A percentile compares a stretch with the other conserved stretches of the same genome.
Conservation (phyloP, 495 filamentous ascomycete species). For the Apiosordaria backusii region DNA sequence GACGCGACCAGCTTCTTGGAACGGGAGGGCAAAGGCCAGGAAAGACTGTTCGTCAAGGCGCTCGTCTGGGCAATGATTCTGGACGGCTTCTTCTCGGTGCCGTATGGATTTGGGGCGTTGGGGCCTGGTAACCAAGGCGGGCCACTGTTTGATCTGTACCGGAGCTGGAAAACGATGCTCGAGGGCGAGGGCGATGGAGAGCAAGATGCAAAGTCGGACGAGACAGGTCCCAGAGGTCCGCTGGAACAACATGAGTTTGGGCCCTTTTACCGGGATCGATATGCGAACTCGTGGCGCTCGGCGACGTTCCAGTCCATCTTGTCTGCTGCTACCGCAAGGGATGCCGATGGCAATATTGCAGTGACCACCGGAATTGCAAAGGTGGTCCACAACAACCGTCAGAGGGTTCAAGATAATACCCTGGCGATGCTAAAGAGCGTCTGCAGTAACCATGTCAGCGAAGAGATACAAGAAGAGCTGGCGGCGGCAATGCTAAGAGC, state of each 20-base stretch:
- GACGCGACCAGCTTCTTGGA: background rate
- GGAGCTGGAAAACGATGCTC: slow-evolving; percentile 14
- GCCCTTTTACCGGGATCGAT: background rate
- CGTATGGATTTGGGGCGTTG: slow-evolving; percentile 34
- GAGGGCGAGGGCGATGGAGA: slow-evolving; percentile 8
- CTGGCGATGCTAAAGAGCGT: slow-evolving; percentile 10
- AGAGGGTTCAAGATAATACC: slow-evolving; percentile 13
- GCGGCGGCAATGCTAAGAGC: slow-evolving; percentile 16
- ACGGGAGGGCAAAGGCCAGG: slow-evolving; percentile 13
- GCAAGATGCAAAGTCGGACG: background rate
- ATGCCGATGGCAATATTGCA: background rate
- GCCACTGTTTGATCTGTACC: slow-evolving; percentile 10
- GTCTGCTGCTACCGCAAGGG: slow-evolving; percentile 3
- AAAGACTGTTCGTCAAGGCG: slow-evolving; percentile 24
- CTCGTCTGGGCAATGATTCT: slow-evolving; percentile 27
- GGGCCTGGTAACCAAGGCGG: slow-evolving; percentile 6
- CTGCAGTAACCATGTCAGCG: background rate
- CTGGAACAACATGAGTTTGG: slow-evolving; percentile 2
- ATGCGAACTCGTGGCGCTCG: slow-evolving; percentile 28
- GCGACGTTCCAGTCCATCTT: slow-evolving; percentile 22
- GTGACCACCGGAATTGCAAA: background rate
- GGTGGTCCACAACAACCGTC: slow-evolving; percentile 7
- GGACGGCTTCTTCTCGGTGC: slow-evolving; percentile 32
- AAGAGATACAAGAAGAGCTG: slow-evolving; percentile 20
- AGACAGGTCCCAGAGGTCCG: background rate